Conservation (phyloP, 108 stramenopile species). For the Craspedostauros australis region DNA sequence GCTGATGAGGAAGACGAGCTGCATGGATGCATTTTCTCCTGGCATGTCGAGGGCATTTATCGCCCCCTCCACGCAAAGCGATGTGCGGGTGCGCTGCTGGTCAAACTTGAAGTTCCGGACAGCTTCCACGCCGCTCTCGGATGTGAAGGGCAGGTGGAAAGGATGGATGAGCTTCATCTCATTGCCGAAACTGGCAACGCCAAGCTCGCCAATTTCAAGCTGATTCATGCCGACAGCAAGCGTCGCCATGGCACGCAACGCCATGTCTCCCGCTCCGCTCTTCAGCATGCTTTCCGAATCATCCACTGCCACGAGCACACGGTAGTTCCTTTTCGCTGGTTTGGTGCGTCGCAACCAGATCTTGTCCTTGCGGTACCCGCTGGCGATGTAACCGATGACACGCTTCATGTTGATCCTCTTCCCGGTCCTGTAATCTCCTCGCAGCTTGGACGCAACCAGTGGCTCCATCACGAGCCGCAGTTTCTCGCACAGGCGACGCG, state of each 20-base stretch:
- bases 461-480: slow-evolving; percentile 96
- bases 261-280: slow-evolving; percentile 86
- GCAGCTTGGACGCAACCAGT: slow-evolving; percentile 89
- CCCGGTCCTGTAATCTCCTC: slow-evolving; percentile 96
- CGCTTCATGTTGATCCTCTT: slow-evolving; percentile 98
- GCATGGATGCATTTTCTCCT: slow-evolving; percentile 64
- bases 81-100: slow-evolving; percentile 84
- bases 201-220: slow-evolving; percentile 93
- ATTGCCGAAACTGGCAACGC: slow-evolving; percentile 90
- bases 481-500: slow-evolving; percentile 94
- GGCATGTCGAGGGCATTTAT: slow-evolving; percentile 59
- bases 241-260: slow-evolving; percentile 85
- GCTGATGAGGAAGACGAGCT: slow-evolving; percentile 90
- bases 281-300: slow-evolving; percentile 96
- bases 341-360: slow-evolving; percentile 99
- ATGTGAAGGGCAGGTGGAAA: slow-evolving; percentile 84
- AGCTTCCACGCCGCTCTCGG: slow-evolving; percentile 79
- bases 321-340: slow-evolving; percentile 95
- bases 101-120: slow-evolving; percentile 82
- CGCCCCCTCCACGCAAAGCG: slow-evolving; percentile 82
- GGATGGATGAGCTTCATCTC: slow-evolving; percentile 87
- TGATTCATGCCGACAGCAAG: slow-evolving; percentile 89
- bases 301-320: slow-evolving; percentile 94
- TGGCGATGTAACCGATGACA: slow-evolving; percentile 98
- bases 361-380: slow-evolving; percentile 97